Base-by-base conservation (phyloP, 2,329 filamentous ascomycete species). In the Colletotrichum spinosum region DNA sequence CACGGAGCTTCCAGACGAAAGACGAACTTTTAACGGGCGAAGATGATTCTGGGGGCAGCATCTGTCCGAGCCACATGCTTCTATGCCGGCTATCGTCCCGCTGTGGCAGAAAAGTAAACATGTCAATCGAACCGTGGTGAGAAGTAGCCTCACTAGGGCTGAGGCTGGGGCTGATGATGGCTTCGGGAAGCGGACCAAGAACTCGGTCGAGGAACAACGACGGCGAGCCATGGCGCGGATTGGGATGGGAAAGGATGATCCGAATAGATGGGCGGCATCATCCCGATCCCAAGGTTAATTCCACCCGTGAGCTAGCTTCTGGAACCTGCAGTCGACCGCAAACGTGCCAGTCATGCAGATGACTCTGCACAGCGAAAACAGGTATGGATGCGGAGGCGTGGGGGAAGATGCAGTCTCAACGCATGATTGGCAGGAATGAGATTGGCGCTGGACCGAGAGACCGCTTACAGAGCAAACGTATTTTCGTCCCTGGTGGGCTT, bases 391-490 rank as follows among this genome's bases (percentile, higher is more conserved):
- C 8, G 50, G 38, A 39, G 34, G 9, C 46, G 46, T 55, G 50
- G 38, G 49, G 35, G 49, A 55, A 11, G 50, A 15, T 6, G 38
- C 35, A 44, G 25, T 55, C 38, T 13, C 17, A n/a, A 2, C 33
- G 33, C 34, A 33, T 65, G 54, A 67, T 67, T 67, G 64, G 64
- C 17, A 45, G 17, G 17, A 17, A 4, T 15, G 39, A 5, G 33
- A 57, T 34, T 25, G n/a, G 12, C 45, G 54, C 17, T 46, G 11
- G 55, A 41, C 10, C 35, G 44, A 49, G 39, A 5, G 49, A 50
- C 38, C 59, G 64, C 64, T 67, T 49, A 67, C 64, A 59, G 54
- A 67, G 55, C 53, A 55, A 59, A 38, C 49, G 15, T 64, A 67
- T 67, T 64, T 67, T 67, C 65, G 59, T 67, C 54, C 45, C 15